Base-by-base conservation (phyloP, 2,329 filamentous ascomycete genomes). In the Chrysosporium keratinophilum region DNA sequence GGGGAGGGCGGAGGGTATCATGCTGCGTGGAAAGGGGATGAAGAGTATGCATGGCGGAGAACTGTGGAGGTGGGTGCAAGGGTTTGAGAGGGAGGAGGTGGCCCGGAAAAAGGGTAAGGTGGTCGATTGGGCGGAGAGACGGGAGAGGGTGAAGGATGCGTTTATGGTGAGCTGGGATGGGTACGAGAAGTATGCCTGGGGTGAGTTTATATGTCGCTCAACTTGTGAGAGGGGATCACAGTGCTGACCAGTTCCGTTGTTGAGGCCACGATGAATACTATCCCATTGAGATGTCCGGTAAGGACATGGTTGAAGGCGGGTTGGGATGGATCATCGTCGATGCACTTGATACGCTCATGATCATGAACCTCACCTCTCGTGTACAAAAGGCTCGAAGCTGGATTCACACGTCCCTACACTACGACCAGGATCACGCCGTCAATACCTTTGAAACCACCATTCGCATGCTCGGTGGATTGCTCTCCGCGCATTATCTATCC, bases 241-340 rank as follows among this genome's bases (percentile, higher is more conserved):
- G 9, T n/a, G 47, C 41, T 50, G 31, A 46, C 49, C 19, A 14
- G 17, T 3, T n/a, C 65, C 11, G 35, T 3, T 34, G 35, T 61
- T 62, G 43, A 85, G 82, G 88, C 34, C 84, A 84, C 63, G 93
- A 98, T 67, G 84, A 93, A 69, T 98, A 87, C 67, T 82, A 88
- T 62, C 93, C 93, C 1, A 72, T 91, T 28, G 82, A 86, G 5
- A 93, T 93, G 67, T 81, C 74, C 15, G 87, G 88, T 48, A 77
- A 76, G 50, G 83, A 93, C 63, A 97, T 98, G 91, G 83, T 88
- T 5, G 78, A 85, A 2, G 83, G 88, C 58, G 93, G 91, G 23
- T 78, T 98, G 71, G 93, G 93, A 31, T 98, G 94, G 93, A 97
- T 97, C 64, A 96, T 98, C 58, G 85, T 98, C 54, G 93, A 98